Evolutionary conservation across 202 grass and related monocot genomes (phyloP).

Genomic region (Schoenoplectus triqueter): DNA sequence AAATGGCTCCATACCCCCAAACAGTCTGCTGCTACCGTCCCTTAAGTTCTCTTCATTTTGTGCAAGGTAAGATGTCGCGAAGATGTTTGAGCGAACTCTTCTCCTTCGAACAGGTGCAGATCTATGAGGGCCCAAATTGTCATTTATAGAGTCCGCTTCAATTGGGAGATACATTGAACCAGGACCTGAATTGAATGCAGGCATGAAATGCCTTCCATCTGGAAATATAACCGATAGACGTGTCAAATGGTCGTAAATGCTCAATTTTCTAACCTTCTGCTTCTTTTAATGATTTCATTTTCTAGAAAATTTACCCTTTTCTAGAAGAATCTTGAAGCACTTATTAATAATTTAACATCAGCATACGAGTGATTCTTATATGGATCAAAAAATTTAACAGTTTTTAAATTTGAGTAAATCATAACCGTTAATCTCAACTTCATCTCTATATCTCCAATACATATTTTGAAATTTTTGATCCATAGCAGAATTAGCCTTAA

Average conservation of each 20-base stretch:
- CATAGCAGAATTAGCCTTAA: not conserved
- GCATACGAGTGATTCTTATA: too few relatives aligned
- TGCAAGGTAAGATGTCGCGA: slow-evolving; percentile 53
- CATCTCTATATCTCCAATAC: too few relatives aligned
- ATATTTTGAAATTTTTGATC: too few relatives aligned
- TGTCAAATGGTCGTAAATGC: slow-evolving; percentile 21
- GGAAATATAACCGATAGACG: slow-evolving; percentile 37
- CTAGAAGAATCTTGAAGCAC: slow-evolving; percentile 16
- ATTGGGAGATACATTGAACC: slow-evolving; percentile 62
- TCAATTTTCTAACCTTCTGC: not conserved
- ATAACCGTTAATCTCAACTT: too few relatives aligned
- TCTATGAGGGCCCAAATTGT: slow-evolving; percentile 60
- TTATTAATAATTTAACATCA: not conserved
- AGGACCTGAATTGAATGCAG: slow-evolving; percentile 63
- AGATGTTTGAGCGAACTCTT: slow-evolving; percentile 71
- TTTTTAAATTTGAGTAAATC: too few relatives aligned
- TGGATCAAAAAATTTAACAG: too few relatives aligned
- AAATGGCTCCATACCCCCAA: slow-evolving; percentile 62
- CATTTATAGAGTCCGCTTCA: slow-evolving; percentile 54
- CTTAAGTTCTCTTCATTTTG: slow-evolving; percentile 63
- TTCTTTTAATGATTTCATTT: not conserved
- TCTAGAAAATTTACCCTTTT: slow-evolving; percentile 1
- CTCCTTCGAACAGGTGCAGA: slow-evolving; percentile 51
- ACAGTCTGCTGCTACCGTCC: slow-evolving; percentile 33
- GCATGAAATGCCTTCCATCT: slow-evolving; percentile 68